Percentiles rank a stretch among this genome's conserved stretches.
phyloP scores from a whole-genome alignment of 2,329 filamentous ascomycete genomes.

The Fusarium albidum region DNA sequence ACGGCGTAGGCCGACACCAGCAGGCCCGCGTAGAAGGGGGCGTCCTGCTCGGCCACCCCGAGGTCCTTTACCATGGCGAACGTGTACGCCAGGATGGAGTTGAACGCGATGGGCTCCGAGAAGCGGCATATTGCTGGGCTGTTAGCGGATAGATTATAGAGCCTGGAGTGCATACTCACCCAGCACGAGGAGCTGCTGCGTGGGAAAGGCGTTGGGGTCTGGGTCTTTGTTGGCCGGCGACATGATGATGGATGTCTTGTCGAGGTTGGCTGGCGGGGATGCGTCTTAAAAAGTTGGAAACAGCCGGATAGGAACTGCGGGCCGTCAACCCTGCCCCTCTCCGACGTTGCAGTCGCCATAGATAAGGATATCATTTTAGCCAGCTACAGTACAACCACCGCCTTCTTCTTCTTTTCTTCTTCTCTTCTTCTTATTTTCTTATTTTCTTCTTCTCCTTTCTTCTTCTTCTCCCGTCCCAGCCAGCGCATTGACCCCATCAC shows the following conservation, averaged over 20 bases:
- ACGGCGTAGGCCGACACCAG: conserved; percentile 88
- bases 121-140: conserved; percentile 50
- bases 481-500: no score
- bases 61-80: conserved; percentile 87
- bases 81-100: conserved; percentile 90
- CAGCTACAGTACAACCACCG: no score
- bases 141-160: background rate
- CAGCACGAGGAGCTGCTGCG: conserved; percentile 12
- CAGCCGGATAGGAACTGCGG: no score
- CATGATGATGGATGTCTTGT: background rate
- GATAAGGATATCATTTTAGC: no score
- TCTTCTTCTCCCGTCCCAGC: no score
- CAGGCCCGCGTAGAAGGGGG: conserved; percentile 85
- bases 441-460: no score
- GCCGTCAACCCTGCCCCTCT: no score
- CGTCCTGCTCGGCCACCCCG: conserved; percentile 72
- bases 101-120: conserved; percentile 89
- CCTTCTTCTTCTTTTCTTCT: no score
- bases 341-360: no score
- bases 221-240: background rate
- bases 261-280: no score
- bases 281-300: no score
- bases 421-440: no score
- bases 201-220: conserved; percentile 11
- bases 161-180: background rate